Evolutionary conservation across 257 asterid species (phyloP), one percentile per base, ranked within the genome.

Genomic region (Echites panduratus): DNA sequence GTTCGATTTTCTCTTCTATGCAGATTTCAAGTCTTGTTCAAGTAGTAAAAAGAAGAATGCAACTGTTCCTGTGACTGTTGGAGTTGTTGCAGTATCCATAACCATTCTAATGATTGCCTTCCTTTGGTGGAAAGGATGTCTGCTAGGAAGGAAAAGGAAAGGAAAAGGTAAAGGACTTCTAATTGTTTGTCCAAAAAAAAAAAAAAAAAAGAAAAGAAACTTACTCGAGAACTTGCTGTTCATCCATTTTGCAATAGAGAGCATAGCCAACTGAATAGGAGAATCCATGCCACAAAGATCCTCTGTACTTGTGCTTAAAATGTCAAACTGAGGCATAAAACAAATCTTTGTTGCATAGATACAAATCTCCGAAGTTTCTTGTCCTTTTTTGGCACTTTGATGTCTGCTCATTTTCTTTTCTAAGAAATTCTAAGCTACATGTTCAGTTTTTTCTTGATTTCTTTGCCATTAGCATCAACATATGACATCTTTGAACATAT

Each of bases 1-100:
- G 35, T 78, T 73, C 29, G 59, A 40, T 72, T 70, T 66, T 14
- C 43, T 50, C 70, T 81, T 32, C 40, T 26, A 61, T 24, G 81
- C 95, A 94, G 98, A 81, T 77, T 84, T 86, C 71, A 87, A 79
- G 81, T 84, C 88, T 71, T 91, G 97, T 78, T 87, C 88, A 50
- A 56, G 71, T 63, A 89, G 90, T 65, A 84, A 52, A 66, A 87
- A 87, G 76, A 86, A 81, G 75, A 83, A 86, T 48, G 76, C 52
- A 76, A 75, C 86, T 82, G 83, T 77, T 53, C 82, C 80, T 52
- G 73, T 89, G 73, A 70, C 80, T 75, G 79, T 88, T 66, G 86
- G 89, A 74, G 87, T 88, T 52, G 66, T 82, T 82, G 68, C 72
- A 43, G 67, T 70, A 41, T 81, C 76, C 70, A 59, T 82, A 44